Evolutionary conservation across 805 yeast genomes (phyloP), one percentile per base, ranked within the genome.

Genomic region (Saccharomycopsis vini): DNA sequence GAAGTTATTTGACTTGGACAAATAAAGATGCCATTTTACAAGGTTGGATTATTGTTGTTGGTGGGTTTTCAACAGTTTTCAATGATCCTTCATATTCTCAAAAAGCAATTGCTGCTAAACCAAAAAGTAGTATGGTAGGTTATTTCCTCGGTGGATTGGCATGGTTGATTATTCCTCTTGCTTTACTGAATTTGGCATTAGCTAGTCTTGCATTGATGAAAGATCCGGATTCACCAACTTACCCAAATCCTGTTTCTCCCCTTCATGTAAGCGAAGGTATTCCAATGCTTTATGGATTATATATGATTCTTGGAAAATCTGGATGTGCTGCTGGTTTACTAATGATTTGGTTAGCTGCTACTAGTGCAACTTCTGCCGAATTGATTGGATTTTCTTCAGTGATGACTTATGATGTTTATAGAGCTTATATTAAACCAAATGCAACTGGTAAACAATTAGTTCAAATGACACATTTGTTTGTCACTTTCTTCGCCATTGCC

Each of bases 371-470:
- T 32, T 59, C 67, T 29, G 67, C 65, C 40, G 71, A 65, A 46
- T 48, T 66, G 42, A 64, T 66, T 51, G 69, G 68, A 4, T 54
- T 64, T 5, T 63, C 69, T 0, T 60, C 70, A 3, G 56, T 66
- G 51, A 48, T 69, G 35, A 67, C 74, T 3, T 71, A 66, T 50
- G 76, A 71, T 53, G 61, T 69, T 45, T 71, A 63, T 56, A 61
- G 67, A 51, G 58, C 64, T 37, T 71, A 69, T 52, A 53, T 68
- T 44, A 67, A 64, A 34, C 67, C 69, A 42, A 46, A 58, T 6
- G 75, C 75, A 7, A 54, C 62, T 12, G 69, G 69, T 42, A 55
- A 57, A 18, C 63, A 67, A 40, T 60, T 71, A 50, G 64, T 71
- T 24, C 56, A 56, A 20, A 65, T 67, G 2, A 65, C 74, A 1